Evolutionary conservation across 371 early-diverging fungal genomes (phyloP).

Genomic region (Choanephora cucurbitarum): DNA sequence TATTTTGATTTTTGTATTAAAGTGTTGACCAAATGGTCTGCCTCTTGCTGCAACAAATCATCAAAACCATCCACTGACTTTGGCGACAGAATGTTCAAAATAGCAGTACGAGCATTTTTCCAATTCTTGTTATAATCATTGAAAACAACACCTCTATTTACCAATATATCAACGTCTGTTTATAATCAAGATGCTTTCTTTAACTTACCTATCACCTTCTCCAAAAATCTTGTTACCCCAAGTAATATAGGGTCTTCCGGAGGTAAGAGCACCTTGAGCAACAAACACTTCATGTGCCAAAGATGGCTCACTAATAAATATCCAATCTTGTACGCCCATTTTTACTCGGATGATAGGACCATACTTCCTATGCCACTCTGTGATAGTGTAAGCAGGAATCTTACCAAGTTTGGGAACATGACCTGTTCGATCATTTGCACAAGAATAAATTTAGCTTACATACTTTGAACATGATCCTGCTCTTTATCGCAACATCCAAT

Average conservation of each 20-base stretch:
- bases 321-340: slow-evolving; percentile 26
- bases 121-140: slow-evolving; percentile 7
- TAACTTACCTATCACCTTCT: slow-evolving; percentile 19
- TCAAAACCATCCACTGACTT: slow-evolving; percentile 9
- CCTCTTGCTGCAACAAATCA: slow-evolving; percentile 4
- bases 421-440: too few relatives aligned
- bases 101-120: slow-evolving; percentile 17
- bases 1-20: slow-evolving; percentile 8
- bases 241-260: slow-evolving; percentile 15
- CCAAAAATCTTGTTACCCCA: slow-evolving; percentile 16
- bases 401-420: slow-evolving; percentile 14
- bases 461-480: neutral
- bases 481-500: neutral
- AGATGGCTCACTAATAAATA: slow-evolving; percentile 20
- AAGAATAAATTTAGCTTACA: neutral
- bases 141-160: slow-evolving; percentile 10
- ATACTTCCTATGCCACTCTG: slow-evolving; percentile 23
- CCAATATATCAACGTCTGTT: too few relatives aligned
- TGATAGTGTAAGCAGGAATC: slow-evolving; percentile 9
- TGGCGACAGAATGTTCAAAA: slow-evolving; percentile 7
- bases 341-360: slow-evolving; percentile 22
- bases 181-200: too few relatives aligned
- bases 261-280: slow-evolving; percentile 9
- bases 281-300: slow-evolving; percentile 24
- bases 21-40: slow-evolving; percentile 1